Percentiles rank a stretch among this genome's conserved stretches.
Conservation (phyloP, 305 asterid genomes). For the Fraxinus paxiana region DNA sequence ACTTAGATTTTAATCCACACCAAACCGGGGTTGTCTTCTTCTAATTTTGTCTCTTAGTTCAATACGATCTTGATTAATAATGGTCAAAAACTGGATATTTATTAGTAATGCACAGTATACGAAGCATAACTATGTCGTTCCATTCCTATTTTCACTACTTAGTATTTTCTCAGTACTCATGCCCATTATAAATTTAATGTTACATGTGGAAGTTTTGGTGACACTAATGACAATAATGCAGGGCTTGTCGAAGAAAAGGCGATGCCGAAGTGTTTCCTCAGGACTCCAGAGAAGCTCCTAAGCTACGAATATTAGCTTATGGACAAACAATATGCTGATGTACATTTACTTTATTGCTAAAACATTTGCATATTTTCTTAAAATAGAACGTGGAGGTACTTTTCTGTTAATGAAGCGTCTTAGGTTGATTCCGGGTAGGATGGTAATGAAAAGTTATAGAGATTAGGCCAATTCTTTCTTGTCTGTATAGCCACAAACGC, state of each 20-base stretch:
- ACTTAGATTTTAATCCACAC: background rate
- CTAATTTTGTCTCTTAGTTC: background rate
- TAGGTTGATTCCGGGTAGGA: background rate
- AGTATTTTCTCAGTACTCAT: background rate
- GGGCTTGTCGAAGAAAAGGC: background rate
- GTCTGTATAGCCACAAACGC: background rate
- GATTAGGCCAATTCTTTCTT: background rate
- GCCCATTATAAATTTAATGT: background rate
- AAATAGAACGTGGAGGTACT: background rate
- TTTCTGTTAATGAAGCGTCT: background rate
- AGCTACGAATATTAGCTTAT: background rate
- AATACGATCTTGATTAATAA: background rate
- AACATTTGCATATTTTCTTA: background rate
- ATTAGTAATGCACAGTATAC: background rate
- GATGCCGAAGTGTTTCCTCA: background rate
- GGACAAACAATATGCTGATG: background rate
- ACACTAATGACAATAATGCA: background rate
- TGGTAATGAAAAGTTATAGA: background rate
- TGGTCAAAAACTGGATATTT: background rate
- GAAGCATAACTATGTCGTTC: background rate
- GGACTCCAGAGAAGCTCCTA: background rate
- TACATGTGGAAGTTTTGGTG: background rate
- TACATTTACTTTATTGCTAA: background rate
- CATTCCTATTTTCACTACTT: background rate
- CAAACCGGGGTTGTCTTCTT: background rate